These are phyloP conservation scores for Musa acuminata DNA, from an alignment of 176 grass and related monocot species.

Conservation along the genomic window DNA sequence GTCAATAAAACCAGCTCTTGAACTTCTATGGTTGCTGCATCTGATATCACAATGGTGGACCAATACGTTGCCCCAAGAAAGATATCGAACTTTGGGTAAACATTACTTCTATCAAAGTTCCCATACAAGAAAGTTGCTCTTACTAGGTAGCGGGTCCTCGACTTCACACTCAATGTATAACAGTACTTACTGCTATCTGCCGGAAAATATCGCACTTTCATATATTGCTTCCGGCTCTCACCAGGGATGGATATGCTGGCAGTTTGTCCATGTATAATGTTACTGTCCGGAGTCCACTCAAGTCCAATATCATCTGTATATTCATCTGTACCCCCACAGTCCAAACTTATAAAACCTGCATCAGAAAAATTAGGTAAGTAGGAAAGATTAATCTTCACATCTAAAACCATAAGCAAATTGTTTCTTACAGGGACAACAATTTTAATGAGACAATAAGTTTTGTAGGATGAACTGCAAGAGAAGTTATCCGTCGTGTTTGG, in stretches of 20 bases:
- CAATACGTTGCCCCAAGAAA: conserved; percentile 58
- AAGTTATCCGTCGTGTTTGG: too few relatives aligned
- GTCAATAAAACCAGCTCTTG: conserved; percentile 62
- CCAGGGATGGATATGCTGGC: conserved; percentile 30
- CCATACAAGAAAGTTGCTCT: conserved; percentile 86
- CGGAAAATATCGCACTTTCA: conserved; percentile 59
- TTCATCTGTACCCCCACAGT: conserved; percentile 62
- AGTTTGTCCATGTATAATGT: conserved; percentile 31
- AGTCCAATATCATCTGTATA: conserved; percentile 71
- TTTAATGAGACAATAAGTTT: too few relatives aligned
- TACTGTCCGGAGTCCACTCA: conserved; percentile 58
- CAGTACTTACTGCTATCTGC: conserved; percentile 65
- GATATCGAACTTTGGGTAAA: conserved; percentile 69
- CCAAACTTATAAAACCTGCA: conserved; percentile 78
- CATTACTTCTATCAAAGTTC: conserved; percentile 77
- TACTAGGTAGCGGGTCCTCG: conserved; percentile 63
- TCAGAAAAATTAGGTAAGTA: not conserved
- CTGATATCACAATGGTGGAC: conserved; percentile 56
- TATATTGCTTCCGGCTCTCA: conserved; percentile 35
- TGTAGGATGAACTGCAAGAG: too few relatives aligned
- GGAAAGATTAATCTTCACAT: not conserved
- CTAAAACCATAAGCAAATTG: too few relatives aligned
- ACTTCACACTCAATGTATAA: conserved; percentile 71
- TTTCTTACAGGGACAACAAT: too few relatives aligned
- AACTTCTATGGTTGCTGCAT: conserved; percentile 37